These are phyloP conservation scores for Eucalyptus tenuipes DNA, from an alignment of 345 rosid species.

Conservation along the genomic window DNA sequence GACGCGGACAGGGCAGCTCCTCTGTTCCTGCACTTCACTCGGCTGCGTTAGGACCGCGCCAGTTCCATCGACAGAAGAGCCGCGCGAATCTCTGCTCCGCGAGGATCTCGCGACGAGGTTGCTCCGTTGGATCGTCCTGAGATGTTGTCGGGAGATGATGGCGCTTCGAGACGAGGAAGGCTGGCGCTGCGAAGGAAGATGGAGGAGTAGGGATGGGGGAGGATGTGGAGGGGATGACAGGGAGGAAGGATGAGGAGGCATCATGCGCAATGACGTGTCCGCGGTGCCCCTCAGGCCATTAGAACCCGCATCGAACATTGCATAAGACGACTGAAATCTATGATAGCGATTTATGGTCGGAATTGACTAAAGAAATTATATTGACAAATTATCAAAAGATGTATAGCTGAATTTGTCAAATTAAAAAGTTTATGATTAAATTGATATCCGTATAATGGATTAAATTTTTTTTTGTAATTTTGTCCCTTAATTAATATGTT, in stretches of 20 bases:
- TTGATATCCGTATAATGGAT: fast-evolving
- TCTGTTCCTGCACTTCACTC: background rate
- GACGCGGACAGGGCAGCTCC: background rate
- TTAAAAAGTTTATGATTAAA: fast-evolving
- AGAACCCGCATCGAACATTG: no score
- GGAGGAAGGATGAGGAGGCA: background rate
- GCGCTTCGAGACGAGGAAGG: background rate
- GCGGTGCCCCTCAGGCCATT: no score
- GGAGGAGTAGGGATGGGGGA: background rate
- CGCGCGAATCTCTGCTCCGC: background rate
- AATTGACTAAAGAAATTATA: background rate
- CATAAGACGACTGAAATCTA: fast-evolving
- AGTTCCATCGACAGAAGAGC: background rate
- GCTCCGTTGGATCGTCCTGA: background rate
- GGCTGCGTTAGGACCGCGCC: background rate
- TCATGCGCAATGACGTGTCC: background rate
- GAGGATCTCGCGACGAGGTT: background rate
- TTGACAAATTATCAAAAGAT: background rate
- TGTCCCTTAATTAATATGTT: no score
- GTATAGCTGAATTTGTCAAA: background rate
- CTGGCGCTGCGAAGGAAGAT: background rate
- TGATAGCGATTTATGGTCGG: fast-evolving
- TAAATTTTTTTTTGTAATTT: fast-evolving
- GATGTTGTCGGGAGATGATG: background rate
- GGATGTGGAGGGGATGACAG: background rate